phyloP scores from a whole-genome alignment of 345 rosid species.

The Eucalyptus regnans region DNA sequence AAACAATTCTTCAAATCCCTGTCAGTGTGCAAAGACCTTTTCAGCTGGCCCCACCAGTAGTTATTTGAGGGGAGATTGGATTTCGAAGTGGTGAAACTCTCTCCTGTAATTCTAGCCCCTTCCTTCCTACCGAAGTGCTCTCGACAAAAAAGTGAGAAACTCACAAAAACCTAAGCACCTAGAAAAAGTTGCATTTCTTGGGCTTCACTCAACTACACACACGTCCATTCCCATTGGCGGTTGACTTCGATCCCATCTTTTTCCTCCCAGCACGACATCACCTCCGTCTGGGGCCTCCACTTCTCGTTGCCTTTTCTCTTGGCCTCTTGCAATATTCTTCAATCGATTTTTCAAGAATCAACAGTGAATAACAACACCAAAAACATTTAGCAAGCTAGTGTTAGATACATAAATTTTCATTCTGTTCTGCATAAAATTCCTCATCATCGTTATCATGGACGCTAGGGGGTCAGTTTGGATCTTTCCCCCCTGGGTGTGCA shows the following conservation, averaged over 20 bases:
- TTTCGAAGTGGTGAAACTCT: neutral
- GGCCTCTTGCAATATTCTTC: neutral
- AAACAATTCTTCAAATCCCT: neutral
- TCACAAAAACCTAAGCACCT: neutral
- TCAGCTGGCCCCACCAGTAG: neutral
- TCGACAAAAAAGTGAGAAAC: neutral
- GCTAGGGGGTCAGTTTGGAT: neutral
- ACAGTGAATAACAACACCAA: neutral
- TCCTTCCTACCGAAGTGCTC: neutral
- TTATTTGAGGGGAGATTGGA: neutral
- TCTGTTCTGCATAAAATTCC: neutral
- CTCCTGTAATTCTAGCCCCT: neutral
- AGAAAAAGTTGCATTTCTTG: neutral
- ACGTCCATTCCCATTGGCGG: neutral
- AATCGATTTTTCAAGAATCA: neutral
- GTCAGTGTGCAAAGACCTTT: neutral
- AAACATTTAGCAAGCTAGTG: neutral
- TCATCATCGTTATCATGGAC: neutral
- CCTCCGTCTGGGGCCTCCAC: neutral
- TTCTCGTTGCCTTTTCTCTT: neutral
- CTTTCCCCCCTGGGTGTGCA: neutral
- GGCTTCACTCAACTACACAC: neutral
- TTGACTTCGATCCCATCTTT: neutral
- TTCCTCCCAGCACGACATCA: neutral
- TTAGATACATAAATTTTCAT: neutral